Evolutionary conservation across 352 stramenopile genomes (phyloP).

Genomic region (Peronospora farinosa): DNA sequence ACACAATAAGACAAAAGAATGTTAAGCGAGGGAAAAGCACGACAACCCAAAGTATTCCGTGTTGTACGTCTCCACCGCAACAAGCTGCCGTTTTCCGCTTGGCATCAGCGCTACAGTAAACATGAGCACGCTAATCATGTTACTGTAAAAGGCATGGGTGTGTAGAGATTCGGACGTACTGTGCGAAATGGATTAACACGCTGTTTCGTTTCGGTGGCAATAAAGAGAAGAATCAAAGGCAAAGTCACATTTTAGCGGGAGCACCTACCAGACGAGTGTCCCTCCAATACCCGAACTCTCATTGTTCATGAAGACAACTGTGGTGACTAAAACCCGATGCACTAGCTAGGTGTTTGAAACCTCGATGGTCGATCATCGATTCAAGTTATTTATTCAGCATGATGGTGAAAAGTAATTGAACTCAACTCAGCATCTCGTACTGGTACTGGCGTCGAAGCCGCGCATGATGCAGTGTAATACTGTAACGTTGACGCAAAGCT

Average conservation of each 20-base stretch:
- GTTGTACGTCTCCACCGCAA: constrained; percentile 58
- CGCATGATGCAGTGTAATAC: constrained; percentile 43
- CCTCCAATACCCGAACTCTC: too few relatives aligned
- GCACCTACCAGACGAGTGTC: too few relatives aligned
- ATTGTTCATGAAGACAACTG: not conserved
- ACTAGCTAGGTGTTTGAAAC: constrained; percentile 2
- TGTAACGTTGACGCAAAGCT: constrained; percentile 72
- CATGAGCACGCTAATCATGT: constrained; percentile 25
- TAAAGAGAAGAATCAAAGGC: not conserved
- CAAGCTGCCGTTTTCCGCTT: constrained; percentile 47
- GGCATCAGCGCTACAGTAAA: too few relatives aligned
- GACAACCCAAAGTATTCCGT: constrained; percentile 18
- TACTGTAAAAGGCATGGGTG: constrained; percentile 47
- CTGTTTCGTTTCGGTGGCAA: constrained; percentile 18
- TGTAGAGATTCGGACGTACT: constrained; percentile 32
- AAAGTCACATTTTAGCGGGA: not conserved
- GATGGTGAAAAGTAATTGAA: not conserved
- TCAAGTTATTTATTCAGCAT: constrained; percentile 5
- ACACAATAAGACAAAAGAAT: constrained; percentile 26
- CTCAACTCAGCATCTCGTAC: constrained; percentile 42
- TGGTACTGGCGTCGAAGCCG: constrained; percentile 53
- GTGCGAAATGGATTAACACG: constrained; percentile 20
- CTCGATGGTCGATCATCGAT: constrained; percentile 6
- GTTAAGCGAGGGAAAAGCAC: not conserved
- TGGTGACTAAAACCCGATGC: not conserved